Percentiles rank a stretch among this genome's conserved stretches.
Conservation (phyloP, 2,329 filamentous ascomycete genomes). For the Aspergillus sp. region DNA sequence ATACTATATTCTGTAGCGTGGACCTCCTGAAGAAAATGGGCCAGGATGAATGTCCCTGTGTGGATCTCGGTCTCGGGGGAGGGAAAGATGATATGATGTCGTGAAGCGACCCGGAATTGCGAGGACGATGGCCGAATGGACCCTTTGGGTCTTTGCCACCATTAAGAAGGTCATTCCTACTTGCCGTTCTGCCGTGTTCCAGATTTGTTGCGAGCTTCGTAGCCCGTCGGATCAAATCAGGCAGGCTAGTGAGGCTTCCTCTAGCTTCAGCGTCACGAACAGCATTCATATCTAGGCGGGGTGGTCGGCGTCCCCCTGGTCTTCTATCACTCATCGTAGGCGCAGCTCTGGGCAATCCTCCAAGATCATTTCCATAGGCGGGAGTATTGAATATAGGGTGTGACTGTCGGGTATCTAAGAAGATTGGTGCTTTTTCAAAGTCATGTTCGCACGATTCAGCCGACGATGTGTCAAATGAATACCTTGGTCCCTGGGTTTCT, state of each 20-base stretch:
- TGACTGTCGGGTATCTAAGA: slow-evolving; percentile 9
- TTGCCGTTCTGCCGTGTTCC: slow-evolving; percentile 70
- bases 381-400: slow-evolving; percentile 1
- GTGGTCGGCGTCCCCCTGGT: slow-evolving; percentile 50
- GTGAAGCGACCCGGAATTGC: slow-evolving; percentile 52
- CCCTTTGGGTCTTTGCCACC: slow-evolving; percentile 23
- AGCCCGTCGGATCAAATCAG: slow-evolving; percentile 83
- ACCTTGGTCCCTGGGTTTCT: slow-evolving; percentile 6
- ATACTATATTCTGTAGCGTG: slow-evolving; percentile 26
- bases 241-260: slow-evolving; percentile 85
- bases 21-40: slow-evolving; percentile 34
- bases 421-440: slow-evolving; percentile 29
- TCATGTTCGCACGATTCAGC: slow-evolving; percentile 22
- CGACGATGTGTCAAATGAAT: slow-evolving; percentile 17
- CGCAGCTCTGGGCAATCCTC: slow-evolving; percentile 22
- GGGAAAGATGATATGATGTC: slow-evolving; percentile 65
- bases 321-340: slow-evolving; percentile 37
- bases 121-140: slow-evolving; percentile 18
- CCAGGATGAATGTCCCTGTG: slow-evolving; percentile 35
- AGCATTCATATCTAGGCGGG: slow-evolving; percentile 74
- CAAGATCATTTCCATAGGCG: slow-evolving; percentile 9
- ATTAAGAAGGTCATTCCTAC: slow-evolving; percentile 47
- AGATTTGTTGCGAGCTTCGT: slow-evolving; percentile 83
- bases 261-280: slow-evolving; percentile 76
- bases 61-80: slow-evolving; percentile 51